Evolutionary conservation across 331 rosid genomes (phyloP), one percentile per base, ranked within the genome.

Genomic region (Erythrophleum ivorense): DNA sequence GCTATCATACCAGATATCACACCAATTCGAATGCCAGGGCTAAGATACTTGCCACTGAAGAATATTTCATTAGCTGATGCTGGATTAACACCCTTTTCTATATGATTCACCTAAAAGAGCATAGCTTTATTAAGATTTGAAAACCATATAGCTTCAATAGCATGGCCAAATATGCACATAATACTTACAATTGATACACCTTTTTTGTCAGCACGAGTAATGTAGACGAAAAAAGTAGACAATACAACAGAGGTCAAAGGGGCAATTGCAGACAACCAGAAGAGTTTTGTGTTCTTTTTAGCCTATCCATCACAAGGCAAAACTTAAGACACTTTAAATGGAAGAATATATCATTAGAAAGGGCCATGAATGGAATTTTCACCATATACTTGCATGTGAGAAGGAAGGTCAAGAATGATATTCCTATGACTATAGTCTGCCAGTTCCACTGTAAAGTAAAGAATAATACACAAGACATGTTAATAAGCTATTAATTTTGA

Each of bases 241-340:
- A 91, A 4, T 40, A 95, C 43, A 24, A 95, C 97, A 6, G 92
- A 91, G 48, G 71, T 75, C 92, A 95, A 84, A 1, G 98, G 98
- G 60, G 98, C 90, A n/a, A 91, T 89, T 33, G 98, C 98, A 4
- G 98, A 55, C 9, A 95, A 74, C 98, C 98, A 95, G 52, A 95
- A 95, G 19, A 83, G 65, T 75, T 93, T 95, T 86, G 74, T 89
- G 8, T 91, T 82, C 84, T 76, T 91, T 68, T 89, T 89, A 14
- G 87, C 98, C 98, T 95, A 76, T n/a, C 16, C 57, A 73, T 68
- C 4, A 38, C 49, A 71, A 6, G 5, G 77, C 5, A 72, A 66
- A 0, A 69, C 7, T 68, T 68, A 4, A 62, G 54, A 36, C 73
- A 74, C 21, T 53, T 9, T 43, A 34, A 58, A 4, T 16, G 21